Evolutionary conservation across 331 rosid species (phyloP), one percentile per base, ranked within the genome.

Genomic region (Malus hybrid): DNA sequence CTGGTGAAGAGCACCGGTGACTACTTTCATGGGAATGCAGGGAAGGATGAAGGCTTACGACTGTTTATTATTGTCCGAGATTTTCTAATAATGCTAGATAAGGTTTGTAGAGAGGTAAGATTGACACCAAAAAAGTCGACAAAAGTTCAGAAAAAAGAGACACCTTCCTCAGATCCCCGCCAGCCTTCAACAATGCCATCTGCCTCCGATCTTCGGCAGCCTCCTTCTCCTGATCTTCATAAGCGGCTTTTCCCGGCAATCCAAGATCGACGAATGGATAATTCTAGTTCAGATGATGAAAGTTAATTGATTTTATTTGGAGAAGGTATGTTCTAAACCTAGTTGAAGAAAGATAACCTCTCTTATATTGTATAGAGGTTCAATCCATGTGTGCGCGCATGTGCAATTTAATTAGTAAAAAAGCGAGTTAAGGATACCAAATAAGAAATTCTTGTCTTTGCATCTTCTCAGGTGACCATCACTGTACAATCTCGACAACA

Each of bases 1-100:
- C 60, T 95, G 72, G 97, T 92, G 78, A 95, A 89, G 85, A 92
- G 87, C 80, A 88, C 99, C 4, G 96, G 96, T 6, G 99, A 95
- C 73, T 92, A 95, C 80, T 95, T 95, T 79, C 99, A 95, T 76
- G 99, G 99, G 60, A 91, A 83, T 55, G 64, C 96, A 2, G 96
- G 93, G 69, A 95, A 85, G 80, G 97, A 95, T 68, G 99, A 95
- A 74, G 99, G 99, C 70, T 78, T 90, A 70, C 90, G 91, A 27
- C 80, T 95, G 82, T 95, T 95, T 70, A 71, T 75, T 34, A 76
- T 92, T 56, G 93, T 95, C 16, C 85, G 99, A 6, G 93, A 95
- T 73, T 95, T 95, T 80, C 78, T 95, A 66, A 52, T 95, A 79
- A 95, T 95, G 87, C 44, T 95, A 68, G 99, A 95, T 73, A 92